A percentile compares a stretch with the other conserved stretches of the same genome.
These are phyloP conservation scores for Phytophthora rubi DNA, from an alignment of 352 stramenopile genomes.

Conservation along the genomic window DNA sequence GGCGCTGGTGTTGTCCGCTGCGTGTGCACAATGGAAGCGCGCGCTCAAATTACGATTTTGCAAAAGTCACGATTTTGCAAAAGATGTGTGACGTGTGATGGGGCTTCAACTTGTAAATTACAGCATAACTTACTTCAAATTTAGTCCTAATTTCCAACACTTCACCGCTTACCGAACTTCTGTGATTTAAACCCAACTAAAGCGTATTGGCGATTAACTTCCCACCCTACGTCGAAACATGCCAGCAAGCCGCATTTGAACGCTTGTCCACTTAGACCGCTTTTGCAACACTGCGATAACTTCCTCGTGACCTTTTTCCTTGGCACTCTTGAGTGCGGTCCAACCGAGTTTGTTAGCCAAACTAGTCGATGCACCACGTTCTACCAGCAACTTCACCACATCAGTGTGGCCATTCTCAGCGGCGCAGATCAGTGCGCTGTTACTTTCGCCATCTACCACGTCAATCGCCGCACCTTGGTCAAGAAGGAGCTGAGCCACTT, in stretches of 20 bases:
- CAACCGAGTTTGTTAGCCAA: conserved; percentile 3
- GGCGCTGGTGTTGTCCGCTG: no score
- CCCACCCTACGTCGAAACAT: background rate
- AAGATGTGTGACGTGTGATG: no score
- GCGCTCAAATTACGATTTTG: no score
- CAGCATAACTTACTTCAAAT: no score
- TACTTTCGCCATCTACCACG: background rate
- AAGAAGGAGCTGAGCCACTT: conserved; percentile 11
- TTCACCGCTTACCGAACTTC: no score
- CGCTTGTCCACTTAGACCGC: background rate
- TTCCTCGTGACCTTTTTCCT: conserved; percentile 5
- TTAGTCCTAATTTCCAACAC: no score
- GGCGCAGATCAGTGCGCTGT: conserved; percentile 11
- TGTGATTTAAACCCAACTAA: no score
- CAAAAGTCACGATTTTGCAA: no score
- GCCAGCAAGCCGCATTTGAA: background rate
- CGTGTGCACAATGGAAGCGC: no score
- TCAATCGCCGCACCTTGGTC: conserved; percentile 16
- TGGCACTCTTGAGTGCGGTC: background rate
- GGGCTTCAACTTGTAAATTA: no score
- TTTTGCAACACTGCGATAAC: background rate
- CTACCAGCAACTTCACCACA: conserved; percentile 8
- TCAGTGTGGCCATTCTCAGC: background rate
- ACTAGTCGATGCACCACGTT: conserved; percentile 1
- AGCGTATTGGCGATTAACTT: no score